A percentile compares a stretch with the other conserved stretches of the same genome.
Evolutionary conservation across 2,329 filamentous ascomycete genomes (phyloP).

Genomic region (Periglandula ipomoeae): DNA sequence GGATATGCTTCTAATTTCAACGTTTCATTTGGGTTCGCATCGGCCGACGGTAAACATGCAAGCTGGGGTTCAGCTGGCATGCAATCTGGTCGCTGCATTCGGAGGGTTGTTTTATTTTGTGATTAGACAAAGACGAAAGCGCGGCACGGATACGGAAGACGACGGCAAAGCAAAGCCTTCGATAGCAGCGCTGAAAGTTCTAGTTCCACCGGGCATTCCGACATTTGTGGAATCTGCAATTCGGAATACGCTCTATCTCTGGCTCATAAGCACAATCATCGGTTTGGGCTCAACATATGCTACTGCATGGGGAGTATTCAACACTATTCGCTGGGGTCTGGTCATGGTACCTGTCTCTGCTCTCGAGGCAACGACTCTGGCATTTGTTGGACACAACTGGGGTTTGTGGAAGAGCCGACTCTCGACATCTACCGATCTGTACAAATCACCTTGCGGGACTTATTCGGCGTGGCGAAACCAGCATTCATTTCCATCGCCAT

Average conservation of each 20-base stretch:
- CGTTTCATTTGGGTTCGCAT: slow-evolving; percentile 47
- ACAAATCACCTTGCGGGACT: slow-evolving; percentile 6
- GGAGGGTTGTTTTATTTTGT: slow-evolving; percentile 53
- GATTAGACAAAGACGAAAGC: slow-evolving; percentile 16
- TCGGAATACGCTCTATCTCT: slow-evolving; percentile 61
- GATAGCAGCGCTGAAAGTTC: slow-evolving; percentile 34
- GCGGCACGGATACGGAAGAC: not conserved
- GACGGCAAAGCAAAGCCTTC: slow-evolving; percentile 20
- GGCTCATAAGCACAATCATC: slow-evolving; percentile 58
- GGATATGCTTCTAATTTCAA: slow-evolving; percentile 57
- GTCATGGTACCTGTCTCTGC: slow-evolving; percentile 65
- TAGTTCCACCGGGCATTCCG: slow-evolving; percentile 47
- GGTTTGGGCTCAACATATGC: slow-evolving; percentile 55
- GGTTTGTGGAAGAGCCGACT: slow-evolving; percentile 34
- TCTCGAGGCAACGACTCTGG: slow-evolving; percentile 53
- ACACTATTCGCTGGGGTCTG: slow-evolving; percentile 64
- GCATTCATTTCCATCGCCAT: slow-evolving; percentile 43
- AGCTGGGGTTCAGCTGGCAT: slow-evolving; percentile 52
- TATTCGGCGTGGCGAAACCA: slow-evolving; percentile 36
- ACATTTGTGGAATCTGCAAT: slow-evolving; percentile 57
- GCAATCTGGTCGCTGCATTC: slow-evolving; percentile 44
- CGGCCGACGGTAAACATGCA: slow-evolving; percentile 55
- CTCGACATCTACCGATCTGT: slow-evolving; percentile 15
- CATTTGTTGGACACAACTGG: slow-evolving; percentile 61
- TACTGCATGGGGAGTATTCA: slow-evolving; percentile 66